Conservation (phyloP, 768 basidiomycete species). For the Boletellus emodensis region DNA sequence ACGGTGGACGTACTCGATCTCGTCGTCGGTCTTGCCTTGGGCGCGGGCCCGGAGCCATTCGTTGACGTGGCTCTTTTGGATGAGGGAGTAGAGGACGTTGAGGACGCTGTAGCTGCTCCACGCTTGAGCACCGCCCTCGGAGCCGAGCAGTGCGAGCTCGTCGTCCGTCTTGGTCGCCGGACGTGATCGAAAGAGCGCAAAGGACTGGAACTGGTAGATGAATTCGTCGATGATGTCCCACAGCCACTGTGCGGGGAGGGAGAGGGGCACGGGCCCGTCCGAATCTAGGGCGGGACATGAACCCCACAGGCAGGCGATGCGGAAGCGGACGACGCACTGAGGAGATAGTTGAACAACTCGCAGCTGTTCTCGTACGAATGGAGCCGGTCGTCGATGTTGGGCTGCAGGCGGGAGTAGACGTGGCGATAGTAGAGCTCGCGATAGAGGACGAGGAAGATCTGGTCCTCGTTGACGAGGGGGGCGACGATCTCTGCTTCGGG, state of each 20-base stretch:
- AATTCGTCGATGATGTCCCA: constrained; percentile 98
- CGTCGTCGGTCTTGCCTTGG: constrained; percentile 74
- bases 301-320: not conserved
- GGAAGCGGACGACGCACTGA: constrained; percentile 49
- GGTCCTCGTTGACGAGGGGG: constrained; percentile 91
- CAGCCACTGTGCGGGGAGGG: constrained; percentile 95
- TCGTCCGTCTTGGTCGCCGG: constrained; percentile 85
- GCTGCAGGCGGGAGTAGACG: constrained; percentile 91
- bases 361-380: constrained; percentile 98
- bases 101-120: constrained; percentile 99
- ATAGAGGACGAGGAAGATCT: constrained; percentile 94
- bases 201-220: constrained; percentile 97
- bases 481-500: constrained; percentile 96
- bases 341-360: constrained; percentile 95
- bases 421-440: constrained; percentile 94
- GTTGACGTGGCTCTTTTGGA: constrained; percentile 95
- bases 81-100: constrained; percentile 96
- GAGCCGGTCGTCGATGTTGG: constrained; percentile 96
- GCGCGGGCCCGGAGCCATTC: constrained; percentile 85
- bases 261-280: constrained; percentile 84
- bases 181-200: constrained; percentile 88
- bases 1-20: constrained; percentile 63
- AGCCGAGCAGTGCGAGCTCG: constrained; percentile 77
- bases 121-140: constrained; percentile 72
- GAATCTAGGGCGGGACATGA: constrained; percentile 54